Percentiles rank a stretch among this genome's conserved stretches.
These are phyloP conservation scores for Wickerhamiella shivajii DNA, from an alignment of 805 yeast species.

Conservation along the genomic window DNA sequence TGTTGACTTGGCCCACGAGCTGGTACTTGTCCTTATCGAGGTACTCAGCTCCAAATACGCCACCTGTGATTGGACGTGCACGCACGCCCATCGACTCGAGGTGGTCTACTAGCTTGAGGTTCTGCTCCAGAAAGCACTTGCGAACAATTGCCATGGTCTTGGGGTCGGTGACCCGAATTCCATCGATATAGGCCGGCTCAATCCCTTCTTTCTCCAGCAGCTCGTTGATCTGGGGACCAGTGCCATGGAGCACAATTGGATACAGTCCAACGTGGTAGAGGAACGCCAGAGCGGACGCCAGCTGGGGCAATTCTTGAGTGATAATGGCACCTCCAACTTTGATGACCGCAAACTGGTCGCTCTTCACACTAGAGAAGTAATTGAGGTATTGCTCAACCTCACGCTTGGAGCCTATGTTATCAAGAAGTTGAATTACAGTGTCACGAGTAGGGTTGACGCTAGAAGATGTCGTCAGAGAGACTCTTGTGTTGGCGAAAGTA, in stretches of 20 bases:
- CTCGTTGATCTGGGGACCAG: slow-evolving; percentile 97
- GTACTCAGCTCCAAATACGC: slow-evolving; percentile 89
- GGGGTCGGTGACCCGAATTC: slow-evolving; percentile 89
- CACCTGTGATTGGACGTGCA: slow-evolving; percentile 97
- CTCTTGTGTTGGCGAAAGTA: too few species aligned
- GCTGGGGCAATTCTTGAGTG: slow-evolving; percentile 81
- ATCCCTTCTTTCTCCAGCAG: slow-evolving; percentile 85
- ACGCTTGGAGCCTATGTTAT: slow-evolving; percentile 92
- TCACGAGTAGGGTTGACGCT: slow-evolving; percentile 51
- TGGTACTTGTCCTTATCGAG: slow-evolving; percentile 82
- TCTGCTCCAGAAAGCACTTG: slow-evolving; percentile 88
- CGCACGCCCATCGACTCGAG: slow-evolving; percentile 92
- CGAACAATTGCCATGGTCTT: slow-evolving; percentile 94
- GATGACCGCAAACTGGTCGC: slow-evolving; percentile 95
- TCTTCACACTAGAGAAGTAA: slow-evolving; percentile 78
- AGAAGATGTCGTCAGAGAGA: too few species aligned
- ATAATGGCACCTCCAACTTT: slow-evolving; percentile 99
- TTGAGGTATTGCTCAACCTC: slow-evolving; percentile 96
- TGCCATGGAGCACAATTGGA: slow-evolving; percentile 94
- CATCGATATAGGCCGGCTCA: slow-evolving; percentile 91
- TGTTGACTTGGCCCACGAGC: slow-evolving; percentile 77
- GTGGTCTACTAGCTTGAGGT: slow-evolving; percentile 87
- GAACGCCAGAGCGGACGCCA: slow-evolving; percentile 92
- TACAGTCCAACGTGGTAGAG: slow-evolving; percentile 93
- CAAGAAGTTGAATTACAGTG: slow-evolving; percentile 85